Percentiles rank a stretch among this genome's conserved stretches.
Evolutionary conservation across 352 stramenopile species (phyloP).

Genomic region (Halophytophthora batemanensis): DNA sequence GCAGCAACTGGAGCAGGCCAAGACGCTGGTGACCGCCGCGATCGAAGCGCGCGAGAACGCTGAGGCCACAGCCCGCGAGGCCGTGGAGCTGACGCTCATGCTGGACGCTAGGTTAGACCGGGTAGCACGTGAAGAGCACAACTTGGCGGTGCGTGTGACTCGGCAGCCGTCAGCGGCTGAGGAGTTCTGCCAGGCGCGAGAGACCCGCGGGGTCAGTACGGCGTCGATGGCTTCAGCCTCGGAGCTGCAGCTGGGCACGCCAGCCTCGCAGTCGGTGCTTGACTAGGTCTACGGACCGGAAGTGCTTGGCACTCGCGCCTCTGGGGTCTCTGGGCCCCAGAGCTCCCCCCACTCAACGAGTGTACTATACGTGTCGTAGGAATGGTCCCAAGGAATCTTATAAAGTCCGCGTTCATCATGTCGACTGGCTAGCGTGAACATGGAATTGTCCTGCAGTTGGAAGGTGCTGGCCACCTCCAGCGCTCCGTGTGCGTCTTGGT

Average conservation of each 20-base stretch:
- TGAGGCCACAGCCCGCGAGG: conserved; percentile 68
- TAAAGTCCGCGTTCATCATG: no score
- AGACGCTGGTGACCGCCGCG: conserved; percentile 65
- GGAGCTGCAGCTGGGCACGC: conserved; percentile 24
- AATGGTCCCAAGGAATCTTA: no score
- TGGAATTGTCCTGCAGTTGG: no score
- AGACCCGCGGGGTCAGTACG: conserved; percentile 11
- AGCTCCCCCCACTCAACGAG: no score
- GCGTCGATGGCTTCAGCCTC: conserved; percentile 9
- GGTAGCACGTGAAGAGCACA: conserved; percentile 42
- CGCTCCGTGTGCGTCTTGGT: no score
- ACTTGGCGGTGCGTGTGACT: conserved; percentile 11
- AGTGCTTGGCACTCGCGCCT: no score
- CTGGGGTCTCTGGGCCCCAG: no score
- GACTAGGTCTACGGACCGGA: conserved; percentile 5
- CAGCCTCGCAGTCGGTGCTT: conserved; percentile 17
- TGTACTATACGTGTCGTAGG: no score
- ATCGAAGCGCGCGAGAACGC: conserved; percentile 77
- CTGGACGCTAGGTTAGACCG: conserved; percentile 73
- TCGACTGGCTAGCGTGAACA: no score
- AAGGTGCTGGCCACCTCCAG: no score
- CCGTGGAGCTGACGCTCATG: conserved; percentile 62
- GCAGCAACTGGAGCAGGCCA: conserved; percentile 68
- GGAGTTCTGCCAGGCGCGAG: conserved; percentile 16
- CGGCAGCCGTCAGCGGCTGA: conserved; percentile 19